Base-by-base conservation (phyloP, 306 rosid species). In the Albizia julibrissin region DNA sequence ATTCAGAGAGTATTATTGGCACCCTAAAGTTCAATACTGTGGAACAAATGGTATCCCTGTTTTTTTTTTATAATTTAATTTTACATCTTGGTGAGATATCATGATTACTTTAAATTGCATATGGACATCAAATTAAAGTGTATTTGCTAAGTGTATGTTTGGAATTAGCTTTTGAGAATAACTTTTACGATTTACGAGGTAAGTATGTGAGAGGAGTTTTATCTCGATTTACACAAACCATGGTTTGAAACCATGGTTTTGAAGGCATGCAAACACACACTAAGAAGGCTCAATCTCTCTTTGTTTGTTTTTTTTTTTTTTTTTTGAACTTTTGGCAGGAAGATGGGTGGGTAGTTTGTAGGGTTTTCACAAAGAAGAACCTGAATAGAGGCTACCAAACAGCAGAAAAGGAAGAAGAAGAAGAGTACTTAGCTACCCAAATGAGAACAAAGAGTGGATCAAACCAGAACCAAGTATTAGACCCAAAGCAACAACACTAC, bases 331-430 rank as follows among this genome's bases (percentile, higher is more conserved):
- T 49, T 62, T 62, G 34, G 21, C 96, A 95, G 97, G 99, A 95
- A 80, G 97, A 95, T 70, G 99, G 98, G 3, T 95, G 99, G 99
- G 99, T 93, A 27, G 99, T 95, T 0, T 95, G 99, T 71, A 90
- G 96, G 86, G 97, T 92, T 31, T 93, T 95, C 97, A 93, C 91
- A 71, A 95, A 95, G 91, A 95, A 92, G 77, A 95, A 72, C 79
- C 91, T 86, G 18, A 91, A 8, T 5, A 73, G 94, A 89, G 87
- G 90, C 0, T 94, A 21, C 73, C 97, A 86, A 40, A 86, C 79
- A 68, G 88, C 89, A 77, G 74, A 64, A 64, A 29, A 82, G 69
- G 88, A 80, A 71, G 88, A 80, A 62, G 88, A 88, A 79, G 89
- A 88, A 24, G 78, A 71, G 50, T 74, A 70, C 71, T 76, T 58